Conservation (phyloP, 176 grass and related monocot genomes). For the Triticum urartu region DNA sequence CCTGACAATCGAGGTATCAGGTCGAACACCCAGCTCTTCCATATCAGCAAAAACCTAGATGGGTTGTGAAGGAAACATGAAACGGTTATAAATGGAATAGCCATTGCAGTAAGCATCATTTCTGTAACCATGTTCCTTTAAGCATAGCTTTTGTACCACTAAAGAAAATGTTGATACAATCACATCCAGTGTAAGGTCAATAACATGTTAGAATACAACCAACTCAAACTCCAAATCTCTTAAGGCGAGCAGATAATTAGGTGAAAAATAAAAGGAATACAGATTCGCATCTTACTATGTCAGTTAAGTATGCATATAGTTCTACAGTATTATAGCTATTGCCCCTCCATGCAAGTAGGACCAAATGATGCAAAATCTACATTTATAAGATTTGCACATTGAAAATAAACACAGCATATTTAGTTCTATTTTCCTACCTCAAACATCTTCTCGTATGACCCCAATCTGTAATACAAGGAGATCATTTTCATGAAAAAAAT, state of each 20-base stretch:
- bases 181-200: not conserved
- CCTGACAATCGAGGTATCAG: conserved; percentile 71
- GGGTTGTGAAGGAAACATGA: not conserved
- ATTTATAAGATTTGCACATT: not conserved
- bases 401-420: conserved; percentile 11
- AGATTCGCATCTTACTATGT: not conserved
- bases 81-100: conserved; percentile 2
- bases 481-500: conserved; percentile 90
- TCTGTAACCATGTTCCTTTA: not conserved
- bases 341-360: not conserved
- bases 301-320: not conserved
- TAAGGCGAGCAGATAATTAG: not conserved
- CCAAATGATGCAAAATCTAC: not conserved
- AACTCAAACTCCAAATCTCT: not conserved
- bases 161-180: not conserved
- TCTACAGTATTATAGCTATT: not conserved
- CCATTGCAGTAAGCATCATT: not conserved
- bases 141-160: not conserved
- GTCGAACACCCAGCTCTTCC: conserved; percentile 87
- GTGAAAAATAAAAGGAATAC: not conserved
- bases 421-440: conserved; percentile 56
- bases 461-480: conserved; percentile 54
- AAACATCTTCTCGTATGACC: conserved; percentile 84
- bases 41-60: conserved; percentile 92
- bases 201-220: not conserved